Evolutionary conservation across 257 asterid genomes (phyloP).

Genomic region (Knoxia roxburghii): DNA sequence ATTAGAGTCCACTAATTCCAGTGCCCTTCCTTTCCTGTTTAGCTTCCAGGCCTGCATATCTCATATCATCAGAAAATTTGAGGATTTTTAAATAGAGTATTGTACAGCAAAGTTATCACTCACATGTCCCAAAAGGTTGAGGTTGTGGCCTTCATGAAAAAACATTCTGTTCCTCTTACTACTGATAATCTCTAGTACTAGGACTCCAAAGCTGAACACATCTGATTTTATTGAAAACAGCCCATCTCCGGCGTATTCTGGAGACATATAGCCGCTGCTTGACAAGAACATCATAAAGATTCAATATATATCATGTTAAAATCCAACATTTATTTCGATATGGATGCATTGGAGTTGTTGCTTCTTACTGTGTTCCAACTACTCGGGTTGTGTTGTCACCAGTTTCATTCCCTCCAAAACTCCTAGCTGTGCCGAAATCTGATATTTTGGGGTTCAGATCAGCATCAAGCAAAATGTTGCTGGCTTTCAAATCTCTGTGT

Average conservation of each 20-base stretch:
- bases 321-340: background rate
- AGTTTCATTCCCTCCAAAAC: constrained; percentile 37
- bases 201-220: constrained; percentile 33
- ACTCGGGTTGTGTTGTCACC: constrained; percentile 41
- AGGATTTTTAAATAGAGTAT: background rate
- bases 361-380: constrained; percentile 56
- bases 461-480: constrained; percentile 48
- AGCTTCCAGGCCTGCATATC: constrained; percentile 30
- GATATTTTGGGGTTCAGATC: constrained; percentile 54
- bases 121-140: constrained; percentile 33
- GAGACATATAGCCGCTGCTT: constrained; percentile 33
- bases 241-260: constrained; percentile 29
- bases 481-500: constrained; percentile 47
- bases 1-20: constrained; percentile 23
- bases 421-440: constrained; percentile 48
- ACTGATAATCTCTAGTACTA: constrained; percentile 28
- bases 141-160: constrained; percentile 25
- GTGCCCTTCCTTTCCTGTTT: constrained; percentile 19
- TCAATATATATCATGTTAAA: background rate
- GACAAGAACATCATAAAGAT: background rate
- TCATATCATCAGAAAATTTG: background rate
- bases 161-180: constrained; percentile 27
- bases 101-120: background rate
- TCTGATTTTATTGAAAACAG: constrained; percentile 31
- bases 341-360: constrained; percentile 15